phyloP scores from a whole-genome alignment of 768 basidiomycete species.

The Suillus ampliporus region DNA sequence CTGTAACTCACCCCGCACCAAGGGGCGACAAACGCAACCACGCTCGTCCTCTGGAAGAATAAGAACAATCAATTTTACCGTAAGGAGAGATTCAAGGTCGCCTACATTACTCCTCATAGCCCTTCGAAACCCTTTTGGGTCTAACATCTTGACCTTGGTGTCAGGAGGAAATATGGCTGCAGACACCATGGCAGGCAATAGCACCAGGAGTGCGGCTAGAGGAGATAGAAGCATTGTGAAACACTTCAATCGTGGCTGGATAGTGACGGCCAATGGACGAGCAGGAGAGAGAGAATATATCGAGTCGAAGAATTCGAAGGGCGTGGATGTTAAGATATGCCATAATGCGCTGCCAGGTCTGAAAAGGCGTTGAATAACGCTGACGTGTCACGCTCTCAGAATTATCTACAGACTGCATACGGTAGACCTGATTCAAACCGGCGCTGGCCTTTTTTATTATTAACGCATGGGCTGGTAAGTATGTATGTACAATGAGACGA shows the following conservation, averaged over 20 bases:
- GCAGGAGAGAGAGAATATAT: neutral
- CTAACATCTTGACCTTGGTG: conserved; percentile 74
- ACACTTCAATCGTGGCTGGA: neutral
- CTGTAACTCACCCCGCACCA: conserved; percentile 79
- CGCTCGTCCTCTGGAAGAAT: conserved; percentile 60
- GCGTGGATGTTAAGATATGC: neutral
- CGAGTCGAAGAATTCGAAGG: neutral
- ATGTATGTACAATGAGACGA: no score
- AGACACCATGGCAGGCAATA: conserved; percentile 43
- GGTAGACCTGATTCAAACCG: no score
- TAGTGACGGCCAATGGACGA: neutral
- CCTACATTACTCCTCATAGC: conserved; percentile 79
- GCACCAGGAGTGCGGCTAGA: conserved; percentile 23
- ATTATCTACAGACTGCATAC: neutral
- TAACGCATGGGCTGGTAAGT: no score
- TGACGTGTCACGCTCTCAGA: conserved; percentile 2
- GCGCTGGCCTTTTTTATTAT: neutral
- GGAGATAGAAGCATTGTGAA: conserved; percentile 29
- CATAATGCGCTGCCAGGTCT: neutral
- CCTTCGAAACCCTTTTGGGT: conserved; percentile 70
- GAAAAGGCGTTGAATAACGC: neutral
- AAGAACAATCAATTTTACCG: conserved; percentile 3
- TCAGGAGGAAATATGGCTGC: conserved; percentile 55
- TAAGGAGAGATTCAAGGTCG: conserved; percentile 14
- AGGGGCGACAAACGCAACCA: conserved; percentile 93